Evolutionary conservation across 2,329 filamentous ascomycete genomes (phyloP).

Genomic region (Talaromyces sp.): DNA sequence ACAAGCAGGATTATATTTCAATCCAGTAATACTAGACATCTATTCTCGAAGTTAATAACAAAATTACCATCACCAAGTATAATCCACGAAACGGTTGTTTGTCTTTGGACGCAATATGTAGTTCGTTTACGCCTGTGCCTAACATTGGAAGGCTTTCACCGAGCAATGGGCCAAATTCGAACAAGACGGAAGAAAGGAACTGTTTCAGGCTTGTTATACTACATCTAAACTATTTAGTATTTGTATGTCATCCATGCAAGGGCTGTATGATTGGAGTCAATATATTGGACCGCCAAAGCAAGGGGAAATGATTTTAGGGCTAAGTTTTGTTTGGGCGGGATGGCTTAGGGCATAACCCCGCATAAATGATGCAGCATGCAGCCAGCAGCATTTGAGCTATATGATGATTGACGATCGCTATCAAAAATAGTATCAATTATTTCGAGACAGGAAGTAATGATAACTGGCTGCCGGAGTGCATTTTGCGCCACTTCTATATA

Average conservation of each 20-base stretch:
- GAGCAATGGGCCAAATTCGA: neutral
- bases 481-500: too few species aligned
- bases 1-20: too few species aligned
- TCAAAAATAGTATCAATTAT: too few species aligned
- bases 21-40: too few species aligned
- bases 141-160: too few species aligned
- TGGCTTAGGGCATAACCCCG: conserved; percentile 1
- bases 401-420: neutral
- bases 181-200: neutral
- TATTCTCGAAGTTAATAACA: too few species aligned
- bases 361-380: neutral
- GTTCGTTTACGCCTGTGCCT: too few species aligned
- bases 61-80: too few species aligned
- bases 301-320: neutral
- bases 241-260: neutral
- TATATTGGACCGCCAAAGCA: neutral
- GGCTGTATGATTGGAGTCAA: neutral
- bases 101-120: too few species aligned
- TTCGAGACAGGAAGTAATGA: neutral
- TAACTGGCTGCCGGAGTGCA: too few species aligned
- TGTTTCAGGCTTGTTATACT: neutral
- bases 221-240: too few species aligned
- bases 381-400: neutral
- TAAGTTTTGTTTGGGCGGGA: neutral
- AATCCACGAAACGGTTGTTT: too few species aligned